These are phyloP conservation scores for Penicillium frequentans DNA, from an alignment of 2,329 filamentous ascomycete genomes.

Conservation along the genomic window DNA sequence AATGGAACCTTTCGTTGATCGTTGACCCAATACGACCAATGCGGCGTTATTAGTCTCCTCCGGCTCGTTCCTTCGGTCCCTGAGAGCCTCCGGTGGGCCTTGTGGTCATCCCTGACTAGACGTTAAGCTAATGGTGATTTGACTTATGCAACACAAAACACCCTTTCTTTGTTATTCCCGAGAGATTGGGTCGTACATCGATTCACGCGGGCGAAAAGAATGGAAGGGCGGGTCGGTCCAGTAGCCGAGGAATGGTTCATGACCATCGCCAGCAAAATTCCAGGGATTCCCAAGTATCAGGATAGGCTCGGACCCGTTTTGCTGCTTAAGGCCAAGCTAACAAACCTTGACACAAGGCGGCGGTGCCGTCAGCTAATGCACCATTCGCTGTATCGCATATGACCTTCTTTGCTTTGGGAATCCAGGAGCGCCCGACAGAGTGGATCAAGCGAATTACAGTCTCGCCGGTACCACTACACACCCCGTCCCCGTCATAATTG, in stretches of 20 bases:
- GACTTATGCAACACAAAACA: background rate
- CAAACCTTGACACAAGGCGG: constrained; percentile 18
- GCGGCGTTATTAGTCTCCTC: constrained; percentile 6
- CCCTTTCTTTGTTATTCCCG: constrained; percentile 3
- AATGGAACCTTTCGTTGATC: constrained; percentile 7
- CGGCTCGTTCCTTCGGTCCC: constrained; percentile 9
- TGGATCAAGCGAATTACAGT: constrained; percentile 20
- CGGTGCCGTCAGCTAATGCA: constrained; percentile 21
- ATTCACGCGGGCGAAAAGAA: constrained; percentile 8
- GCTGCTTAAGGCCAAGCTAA: constrained; percentile 20
- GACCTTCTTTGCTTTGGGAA: constrained; percentile 17
- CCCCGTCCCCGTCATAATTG: background rate
- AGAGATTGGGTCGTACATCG: constrained; percentile 10
- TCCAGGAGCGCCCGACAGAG: constrained; percentile 24
- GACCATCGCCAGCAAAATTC: constrained; percentile 1
- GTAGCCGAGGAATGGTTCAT: constrained; percentile 21
- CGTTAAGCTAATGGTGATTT: background rate
- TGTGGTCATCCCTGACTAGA: constrained; percentile 3
- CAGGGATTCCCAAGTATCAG: constrained; percentile 16
- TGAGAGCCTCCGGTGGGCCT: constrained; percentile 1
- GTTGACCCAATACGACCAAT: constrained; percentile 14
- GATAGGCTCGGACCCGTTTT: constrained; percentile 14
- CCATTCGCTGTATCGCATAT: constrained; percentile 17
- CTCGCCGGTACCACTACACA: constrained; percentile 7
- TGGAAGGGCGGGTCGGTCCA: constrained; percentile 20